Evolutionary conservation across 441 rosid species (phyloP).

Genomic region (Gossypium aridum): DNA sequence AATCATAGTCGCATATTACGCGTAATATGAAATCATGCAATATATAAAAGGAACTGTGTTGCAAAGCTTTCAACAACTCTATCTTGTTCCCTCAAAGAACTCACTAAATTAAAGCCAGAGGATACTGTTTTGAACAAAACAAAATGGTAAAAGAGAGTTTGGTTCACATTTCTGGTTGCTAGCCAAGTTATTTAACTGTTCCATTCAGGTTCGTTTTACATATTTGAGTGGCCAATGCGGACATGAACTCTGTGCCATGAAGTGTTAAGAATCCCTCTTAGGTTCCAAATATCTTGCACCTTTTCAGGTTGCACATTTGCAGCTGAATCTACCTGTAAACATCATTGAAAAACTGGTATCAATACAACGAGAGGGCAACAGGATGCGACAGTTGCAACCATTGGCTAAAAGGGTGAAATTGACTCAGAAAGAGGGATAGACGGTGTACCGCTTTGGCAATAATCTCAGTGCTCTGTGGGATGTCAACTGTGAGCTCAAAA

Average conservation of each 20-base stretch:
- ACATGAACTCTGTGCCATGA: slow-evolving; percentile 90
- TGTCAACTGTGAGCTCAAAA: slow-evolving; percentile 65
- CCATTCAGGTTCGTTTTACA: slow-evolving; percentile 26
- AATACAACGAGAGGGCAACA: not conserved
- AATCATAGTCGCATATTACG: not conserved
- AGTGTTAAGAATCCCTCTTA: slow-evolving; percentile 89
- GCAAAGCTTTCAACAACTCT: not conserved
- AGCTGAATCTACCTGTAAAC: slow-evolving; percentile 74
- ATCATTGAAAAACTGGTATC: not conserved
- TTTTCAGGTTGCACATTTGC: slow-evolving; percentile 94
- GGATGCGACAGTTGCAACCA: not conserved
- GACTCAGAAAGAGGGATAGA: slow-evolving; percentile 3
- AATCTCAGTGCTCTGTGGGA: slow-evolving; percentile 49
- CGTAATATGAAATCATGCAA: not conserved
- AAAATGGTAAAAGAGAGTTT: not conserved
- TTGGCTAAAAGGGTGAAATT: not conserved
- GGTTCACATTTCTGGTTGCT: not conserved
- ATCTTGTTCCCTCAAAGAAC: not conserved
- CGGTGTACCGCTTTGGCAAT: slow-evolving; percentile 84
- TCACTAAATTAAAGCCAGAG: not conserved
- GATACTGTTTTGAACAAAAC: not conserved
- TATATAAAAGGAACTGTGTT: not conserved
- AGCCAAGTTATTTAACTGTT: not conserved
- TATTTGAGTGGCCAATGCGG: slow-evolving; percentile 70
- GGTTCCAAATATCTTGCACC: slow-evolving; percentile 85